Conservation (phyloP, 768 basidiomycete species). For the Lactarius deliciosus region DNA sequence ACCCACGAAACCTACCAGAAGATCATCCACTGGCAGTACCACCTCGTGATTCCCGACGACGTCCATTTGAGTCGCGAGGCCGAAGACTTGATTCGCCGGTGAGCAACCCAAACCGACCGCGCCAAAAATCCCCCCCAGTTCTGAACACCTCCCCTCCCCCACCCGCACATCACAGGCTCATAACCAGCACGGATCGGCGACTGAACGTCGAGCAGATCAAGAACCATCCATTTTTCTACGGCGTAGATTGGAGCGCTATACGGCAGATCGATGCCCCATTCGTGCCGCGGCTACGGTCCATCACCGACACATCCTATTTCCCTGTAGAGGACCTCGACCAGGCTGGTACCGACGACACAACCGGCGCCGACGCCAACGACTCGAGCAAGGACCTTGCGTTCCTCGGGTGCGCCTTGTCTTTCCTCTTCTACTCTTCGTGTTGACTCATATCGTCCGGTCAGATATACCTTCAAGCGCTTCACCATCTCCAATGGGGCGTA, state of each 20-base stretch:
- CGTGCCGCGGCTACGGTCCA: slow-evolving; percentile 89
- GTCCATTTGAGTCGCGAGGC: slow-evolving; percentile 90
- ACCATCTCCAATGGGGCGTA: slow-evolving; percentile 57
- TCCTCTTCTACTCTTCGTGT: neutral
- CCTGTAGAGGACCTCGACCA: slow-evolving; percentile 93
- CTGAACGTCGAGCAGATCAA: slow-evolving; percentile 85
- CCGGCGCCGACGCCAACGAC: slow-evolving; percentile 40
- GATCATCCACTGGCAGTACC: slow-evolving; percentile 91
- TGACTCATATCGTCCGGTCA: slow-evolving; percentile 33
- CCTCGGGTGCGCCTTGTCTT: slow-evolving; percentile 45
- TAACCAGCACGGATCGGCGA: slow-evolving; percentile 80
- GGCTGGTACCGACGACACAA: slow-evolving; percentile 48
- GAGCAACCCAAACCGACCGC: slow-evolving; percentile 31
- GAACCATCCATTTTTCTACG: slow-evolving; percentile 89
- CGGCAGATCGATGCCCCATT: slow-evolving; percentile 92
- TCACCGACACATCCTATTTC: slow-evolving; percentile 98
- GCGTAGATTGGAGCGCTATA: slow-evolving; percentile 90
- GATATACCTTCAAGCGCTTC: slow-evolving; percentile 82
- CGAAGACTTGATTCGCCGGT: slow-evolving; percentile 86
- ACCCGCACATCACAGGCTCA: slow-evolving; percentile 49
- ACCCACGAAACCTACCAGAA: slow-evolving; percentile 98
- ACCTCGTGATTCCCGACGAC: slow-evolving; percentile 89
- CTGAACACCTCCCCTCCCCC: neutral
- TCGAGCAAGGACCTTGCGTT: slow-evolving; percentile 59
- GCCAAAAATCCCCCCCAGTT: neutral